Evolutionary conservation across 2,329 filamentous ascomycete species (phyloP).

Genomic region (Aspergillus terreus): DNA sequence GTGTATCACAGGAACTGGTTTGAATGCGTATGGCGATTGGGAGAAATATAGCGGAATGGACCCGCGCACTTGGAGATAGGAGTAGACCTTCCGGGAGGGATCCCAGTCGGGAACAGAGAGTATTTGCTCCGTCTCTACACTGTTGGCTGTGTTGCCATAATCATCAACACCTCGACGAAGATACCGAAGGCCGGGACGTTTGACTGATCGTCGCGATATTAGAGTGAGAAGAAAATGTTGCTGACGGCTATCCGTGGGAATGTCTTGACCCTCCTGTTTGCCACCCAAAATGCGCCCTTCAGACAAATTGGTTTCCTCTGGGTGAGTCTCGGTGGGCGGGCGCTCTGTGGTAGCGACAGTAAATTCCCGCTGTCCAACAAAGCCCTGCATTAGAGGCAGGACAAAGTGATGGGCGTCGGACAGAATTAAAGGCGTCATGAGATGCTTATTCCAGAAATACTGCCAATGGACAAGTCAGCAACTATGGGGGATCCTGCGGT

Average conservation of each 20-base stretch:
- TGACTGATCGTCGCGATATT: conserved; percentile 82
- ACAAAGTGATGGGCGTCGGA: conserved; percentile 67
- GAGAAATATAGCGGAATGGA: conserved; percentile 96
- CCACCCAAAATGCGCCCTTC: conserved; percentile 40
- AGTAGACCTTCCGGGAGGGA: conserved; percentile 62
- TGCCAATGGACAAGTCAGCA: conserved; percentile 22
- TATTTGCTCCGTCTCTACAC: conserved; percentile 92
- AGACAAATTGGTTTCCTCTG: conserved; percentile 14
- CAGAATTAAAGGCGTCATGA: conserved; percentile 70
- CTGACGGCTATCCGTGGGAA: conserved; percentile 24
- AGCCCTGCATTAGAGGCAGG: conserved; percentile 87
- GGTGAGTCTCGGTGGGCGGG: conserved; percentile 9
- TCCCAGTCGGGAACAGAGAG: conserved; percentile 69
- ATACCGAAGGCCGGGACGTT: conserved; percentile 84
- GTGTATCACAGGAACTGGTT: conserved; percentile 76
- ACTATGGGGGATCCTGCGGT: neutral
- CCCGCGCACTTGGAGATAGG: conserved; percentile 81
- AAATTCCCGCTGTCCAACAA: conserved; percentile 83
- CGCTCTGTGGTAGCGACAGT: conserved; percentile 53
- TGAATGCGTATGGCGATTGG: conserved; percentile 88
- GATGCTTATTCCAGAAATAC: conserved; percentile 88
- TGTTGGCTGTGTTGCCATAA: conserved; percentile 81
- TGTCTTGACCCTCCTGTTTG: conserved; percentile 30
- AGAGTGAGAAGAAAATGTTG: conserved; percentile 73
- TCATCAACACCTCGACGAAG: conserved; percentile 87